Conservation (phyloP, 1,139 yeast species). For the Casaregolazyma lundiana region DNA sequence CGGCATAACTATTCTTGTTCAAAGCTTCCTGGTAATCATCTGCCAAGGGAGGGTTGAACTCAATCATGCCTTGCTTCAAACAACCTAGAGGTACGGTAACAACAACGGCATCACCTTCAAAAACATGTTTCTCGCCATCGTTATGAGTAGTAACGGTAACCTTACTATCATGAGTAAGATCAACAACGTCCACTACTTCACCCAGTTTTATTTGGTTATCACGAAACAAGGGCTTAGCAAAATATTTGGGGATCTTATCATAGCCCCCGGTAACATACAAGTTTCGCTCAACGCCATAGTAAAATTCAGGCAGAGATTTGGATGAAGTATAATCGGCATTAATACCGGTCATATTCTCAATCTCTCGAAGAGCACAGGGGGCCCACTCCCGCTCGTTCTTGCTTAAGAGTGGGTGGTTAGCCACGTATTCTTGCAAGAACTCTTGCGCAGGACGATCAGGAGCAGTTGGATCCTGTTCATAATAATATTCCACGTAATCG, state of each 20-base stretch:
- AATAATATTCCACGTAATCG: conserved; percentile 54
- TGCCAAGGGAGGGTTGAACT: conserved; percentile 57
- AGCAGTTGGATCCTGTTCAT: conserved; percentile 45
- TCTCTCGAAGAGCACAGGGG: conserved; percentile 48
- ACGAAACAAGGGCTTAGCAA: conserved; percentile 37
- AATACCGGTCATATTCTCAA: conserved; percentile 75
- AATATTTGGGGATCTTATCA: conserved; percentile 47
- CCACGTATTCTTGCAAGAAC: conserved; percentile 46
- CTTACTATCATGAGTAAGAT: conserved; percentile 18
- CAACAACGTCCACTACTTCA: conserved; percentile 45
- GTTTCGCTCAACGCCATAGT: conserved; percentile 72
- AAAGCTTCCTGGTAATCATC: conserved; percentile 42
- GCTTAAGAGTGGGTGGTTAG: conserved; percentile 44
- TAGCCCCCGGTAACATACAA: conserved; percentile 60
- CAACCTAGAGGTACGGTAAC: conserved; percentile 77
- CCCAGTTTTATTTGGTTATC: conserved; percentile 35
- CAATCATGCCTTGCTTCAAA: conserved; percentile 38
- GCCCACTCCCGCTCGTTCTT: conserved; percentile 48
- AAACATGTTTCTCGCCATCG: conserved; percentile 14
- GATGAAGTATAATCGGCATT: conserved; percentile 61
- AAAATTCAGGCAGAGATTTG: conserved; percentile 46
- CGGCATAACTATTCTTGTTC: conserved; percentile 55
- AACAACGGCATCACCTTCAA: conserved; percentile 40
- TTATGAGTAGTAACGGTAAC: conserved; percentile 14
- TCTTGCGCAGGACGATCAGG: conserved; percentile 51